phyloP scores from a whole-genome alignment of 2,329 filamentous ascomycete species.

The Albifimbria verrucaria region DNA sequence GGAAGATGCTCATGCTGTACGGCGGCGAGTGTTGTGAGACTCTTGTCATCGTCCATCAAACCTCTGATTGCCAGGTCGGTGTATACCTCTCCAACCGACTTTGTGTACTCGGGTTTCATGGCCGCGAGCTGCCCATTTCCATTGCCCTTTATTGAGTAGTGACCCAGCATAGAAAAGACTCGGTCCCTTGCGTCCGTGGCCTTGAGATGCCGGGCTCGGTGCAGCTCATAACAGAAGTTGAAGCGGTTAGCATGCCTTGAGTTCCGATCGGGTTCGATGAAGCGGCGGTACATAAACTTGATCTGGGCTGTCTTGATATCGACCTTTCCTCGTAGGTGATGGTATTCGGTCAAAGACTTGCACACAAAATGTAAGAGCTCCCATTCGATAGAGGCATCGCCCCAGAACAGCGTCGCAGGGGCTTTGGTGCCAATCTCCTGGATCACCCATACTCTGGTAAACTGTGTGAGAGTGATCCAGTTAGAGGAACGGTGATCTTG shows the following conservation, averaged over 20 bases:
- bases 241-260: neutral
- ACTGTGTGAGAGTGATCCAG: neutral
- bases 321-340: neutral
- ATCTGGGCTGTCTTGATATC: neutral
- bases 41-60: neutral
- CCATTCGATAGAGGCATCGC: neutral
- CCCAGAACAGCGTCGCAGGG: neutral
- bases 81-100: neutral
- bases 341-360: neutral
- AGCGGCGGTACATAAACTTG: neutral
- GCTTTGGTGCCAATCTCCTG: constrained; percentile 5
- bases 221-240: constrained; percentile 1
- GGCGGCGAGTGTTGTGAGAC: neutral
- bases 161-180: neutral
- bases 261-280: neutral
- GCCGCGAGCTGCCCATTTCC: neutral
- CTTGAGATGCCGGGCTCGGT: neutral
- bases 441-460: constrained; percentile 3
- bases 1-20: neutral
- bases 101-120: neutral
- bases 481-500: neutral
- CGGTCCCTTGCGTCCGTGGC: neutral
- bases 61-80: neutral
- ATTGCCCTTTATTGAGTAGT: neutral
- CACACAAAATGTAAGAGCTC: neutral